Evolutionary conservation across 148 eudicot species (phyloP), one percentile per base, ranked within the genome.

Genomic region (Silene uniflora): DNA sequence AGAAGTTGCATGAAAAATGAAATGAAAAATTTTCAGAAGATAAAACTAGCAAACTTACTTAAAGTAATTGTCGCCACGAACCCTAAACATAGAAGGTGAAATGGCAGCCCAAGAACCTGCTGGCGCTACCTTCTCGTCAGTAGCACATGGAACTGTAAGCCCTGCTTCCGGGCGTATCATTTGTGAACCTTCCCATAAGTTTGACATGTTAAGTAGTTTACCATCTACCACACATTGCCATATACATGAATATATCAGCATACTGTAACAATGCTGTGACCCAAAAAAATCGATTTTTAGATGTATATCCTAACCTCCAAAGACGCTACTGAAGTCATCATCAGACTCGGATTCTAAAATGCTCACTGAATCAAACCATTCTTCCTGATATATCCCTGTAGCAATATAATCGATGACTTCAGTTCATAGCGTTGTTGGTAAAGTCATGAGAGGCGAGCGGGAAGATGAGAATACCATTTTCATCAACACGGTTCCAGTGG

Each of bases 331-430:
- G 70, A 88, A 92, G 64, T 92, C 97, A 61, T 92, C 97, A 62
- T 92, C 97, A 21, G 88, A 80, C 52, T 92, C 97, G 9, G 97
- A 90, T 47, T 86, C 97, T 44, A 90, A 80, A 67, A 83, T 79
- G 75, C 97, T 92, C 13, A 77, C 66, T 60, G 97, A 87, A 73
- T 92, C 97, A 59, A 87, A 92, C 97, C 97, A 92, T 85, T 92
- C 97, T 58, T 92, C 97, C 60, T 79, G 86, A 76, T 78, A 84
- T 61, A 77, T 47, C 58, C 85, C 91, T 88, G 35, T 32, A 32
- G 29, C 29, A 27, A 27, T 27, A 27, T 27, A 27, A n/a, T n/a
- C n/a, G 2, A 27, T 2, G 29, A 27, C 2, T 27, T 27, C 29
- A 27, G 29, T 27, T 27, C 29, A 27, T 32, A 32, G 35, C 35